These are phyloP conservation scores for Filobasidium wieringae DNA, from an alignment of 768 basidiomycete species.

Conservation along the genomic window DNA sequence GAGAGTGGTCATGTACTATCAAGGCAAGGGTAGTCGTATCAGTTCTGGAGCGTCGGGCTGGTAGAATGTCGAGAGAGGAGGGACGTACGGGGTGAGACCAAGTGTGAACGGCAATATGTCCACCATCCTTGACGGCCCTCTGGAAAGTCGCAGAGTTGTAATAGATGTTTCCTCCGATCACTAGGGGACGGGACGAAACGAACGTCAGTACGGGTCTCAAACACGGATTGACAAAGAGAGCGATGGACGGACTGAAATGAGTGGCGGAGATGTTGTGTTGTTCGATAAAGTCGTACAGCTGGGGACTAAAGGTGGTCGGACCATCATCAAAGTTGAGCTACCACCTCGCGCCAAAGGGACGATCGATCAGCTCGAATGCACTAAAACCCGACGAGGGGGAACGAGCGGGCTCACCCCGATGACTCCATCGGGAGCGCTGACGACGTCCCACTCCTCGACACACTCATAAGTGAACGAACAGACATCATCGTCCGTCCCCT, in stretches of 20 bases:
- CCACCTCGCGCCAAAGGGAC: no score
- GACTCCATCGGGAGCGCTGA: slow-evolving; percentile 62
- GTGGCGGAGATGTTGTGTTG: slow-evolving; percentile 55
- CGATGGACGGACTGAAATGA: slow-evolving; percentile 49
- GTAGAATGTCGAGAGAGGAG: not conserved
- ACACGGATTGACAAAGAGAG: not conserved
- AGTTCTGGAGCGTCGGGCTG: not conserved
- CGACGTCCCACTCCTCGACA: slow-evolving; percentile 50
- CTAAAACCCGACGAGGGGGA: no score
- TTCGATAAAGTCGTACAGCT: slow-evolving; percentile 56
- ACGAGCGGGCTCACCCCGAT: slow-evolving; percentile 40
- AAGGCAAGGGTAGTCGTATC: not conserved
- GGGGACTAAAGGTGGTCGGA: slow-evolving; percentile 30
- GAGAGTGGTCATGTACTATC: slow-evolving; percentile 35
- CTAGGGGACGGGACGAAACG: not conserved
- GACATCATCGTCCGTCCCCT: slow-evolving; percentile 43
- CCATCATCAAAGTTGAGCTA: slow-evolving; percentile 36
- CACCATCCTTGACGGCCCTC: slow-evolving; percentile 43
- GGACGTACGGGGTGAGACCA: slow-evolving; percentile 37
- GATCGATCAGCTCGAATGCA: no score
- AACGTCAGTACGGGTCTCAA: not conserved
- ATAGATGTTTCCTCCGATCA: slow-evolving; percentile 72
- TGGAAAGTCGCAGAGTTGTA: slow-evolving; percentile 49
- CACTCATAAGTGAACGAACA: slow-evolving; percentile 73
- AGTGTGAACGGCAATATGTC: slow-evolving; percentile 40